These are phyloP conservation scores for Euphorbia celastroides DNA, from an alignment of 441 rosid genomes.

Conservation along the genomic window DNA sequence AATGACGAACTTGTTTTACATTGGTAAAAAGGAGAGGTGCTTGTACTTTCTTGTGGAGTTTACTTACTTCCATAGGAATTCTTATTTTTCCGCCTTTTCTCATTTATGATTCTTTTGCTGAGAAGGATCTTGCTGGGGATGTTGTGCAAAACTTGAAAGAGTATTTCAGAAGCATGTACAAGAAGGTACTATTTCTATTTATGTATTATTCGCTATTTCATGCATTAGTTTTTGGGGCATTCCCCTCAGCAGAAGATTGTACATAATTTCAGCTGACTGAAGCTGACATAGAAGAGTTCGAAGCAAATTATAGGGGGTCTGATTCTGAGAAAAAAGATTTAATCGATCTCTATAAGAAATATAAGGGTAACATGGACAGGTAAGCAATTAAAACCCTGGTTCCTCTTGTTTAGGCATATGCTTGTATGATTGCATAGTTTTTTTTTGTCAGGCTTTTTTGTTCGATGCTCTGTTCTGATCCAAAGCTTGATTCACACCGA, in stretches of 20 bases:
- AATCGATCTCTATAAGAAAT: constrained; percentile 55
- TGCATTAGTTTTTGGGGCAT: constrained; percentile 6
- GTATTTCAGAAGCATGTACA: constrained; percentile 66
- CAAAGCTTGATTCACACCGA: constrained; percentile 90
- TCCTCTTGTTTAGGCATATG: constrained; percentile 1
- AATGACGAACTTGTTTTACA: no score
- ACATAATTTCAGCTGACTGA: constrained; percentile 60
- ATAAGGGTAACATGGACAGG: constrained; percentile 80
- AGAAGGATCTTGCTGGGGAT: constrained; percentile 82
- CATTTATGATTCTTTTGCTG: constrained; percentile 14
- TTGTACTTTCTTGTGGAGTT: not conserved
- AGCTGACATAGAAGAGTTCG: constrained; percentile 82
- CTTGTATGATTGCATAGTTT: constrained; percentile 10
- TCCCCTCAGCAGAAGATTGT: not conserved
- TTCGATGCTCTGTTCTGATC: constrained; percentile 88
- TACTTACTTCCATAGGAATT: not conserved
- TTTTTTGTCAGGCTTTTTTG: constrained; percentile 60
- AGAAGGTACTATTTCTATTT: constrained; percentile 43
- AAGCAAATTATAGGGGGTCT: constrained; percentile 86
- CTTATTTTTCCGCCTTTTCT: not conserved
- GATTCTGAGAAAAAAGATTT: constrained; percentile 86
- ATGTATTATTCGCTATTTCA: not conserved
- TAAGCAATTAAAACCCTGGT: constrained; percentile 14
- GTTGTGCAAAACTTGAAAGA: constrained; percentile 60
- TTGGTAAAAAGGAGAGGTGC: not conserved